A percentile compares a stretch with the other conserved stretches of the same genome.
Evolutionary conservation across 2,329 filamentous ascomycete species (phyloP).

Genomic region (Diaporthe caulivora): DNA sequence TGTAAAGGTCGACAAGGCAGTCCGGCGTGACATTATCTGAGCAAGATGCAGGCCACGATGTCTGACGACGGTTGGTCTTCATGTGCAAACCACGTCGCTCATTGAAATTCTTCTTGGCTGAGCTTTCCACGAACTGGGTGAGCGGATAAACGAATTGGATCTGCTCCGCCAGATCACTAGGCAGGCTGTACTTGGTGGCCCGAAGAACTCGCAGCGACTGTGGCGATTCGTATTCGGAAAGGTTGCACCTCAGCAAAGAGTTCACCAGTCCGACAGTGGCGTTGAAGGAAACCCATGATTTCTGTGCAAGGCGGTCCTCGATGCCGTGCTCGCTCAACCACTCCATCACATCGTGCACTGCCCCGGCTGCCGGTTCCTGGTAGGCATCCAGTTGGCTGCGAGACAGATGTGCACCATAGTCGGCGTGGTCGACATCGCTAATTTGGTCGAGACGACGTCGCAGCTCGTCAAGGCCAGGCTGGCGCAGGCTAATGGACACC

Average conservation of each 20-base stretch:
- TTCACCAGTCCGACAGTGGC: constrained; percentile 12
- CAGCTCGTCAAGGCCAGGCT: constrained; percentile 20
- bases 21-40: constrained; percentile 17
- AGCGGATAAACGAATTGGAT: constrained; percentile 31
- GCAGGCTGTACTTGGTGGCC: constrained; percentile 11
- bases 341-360: not conserved
- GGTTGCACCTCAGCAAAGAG: constrained; percentile 16
- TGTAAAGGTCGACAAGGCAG: constrained; percentile 27
- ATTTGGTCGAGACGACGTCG: constrained; percentile 19
- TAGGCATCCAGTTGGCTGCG: constrained; percentile 12
- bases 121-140: constrained; percentile 10
- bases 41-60: constrained; percentile 2
- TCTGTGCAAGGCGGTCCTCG: constrained; percentile 11
- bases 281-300: constrained; percentile 18
- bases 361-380: not conserved
- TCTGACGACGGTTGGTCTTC: constrained; percentile 6
- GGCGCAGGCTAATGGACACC: constrained; percentile 4
- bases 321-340: constrained; percentile 16
- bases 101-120: constrained; percentile 17
- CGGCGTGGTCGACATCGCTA: not conserved
- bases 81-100: not conserved
- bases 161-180: constrained; percentile 4
- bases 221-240: constrained; percentile 1
- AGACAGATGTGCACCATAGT: not conserved
- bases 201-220: constrained; percentile 8